These are phyloP conservation scores for Fusarium ambrosium DNA, from an alignment of 2,329 filamentous ascomycete species.

Conservation along the genomic window DNA sequence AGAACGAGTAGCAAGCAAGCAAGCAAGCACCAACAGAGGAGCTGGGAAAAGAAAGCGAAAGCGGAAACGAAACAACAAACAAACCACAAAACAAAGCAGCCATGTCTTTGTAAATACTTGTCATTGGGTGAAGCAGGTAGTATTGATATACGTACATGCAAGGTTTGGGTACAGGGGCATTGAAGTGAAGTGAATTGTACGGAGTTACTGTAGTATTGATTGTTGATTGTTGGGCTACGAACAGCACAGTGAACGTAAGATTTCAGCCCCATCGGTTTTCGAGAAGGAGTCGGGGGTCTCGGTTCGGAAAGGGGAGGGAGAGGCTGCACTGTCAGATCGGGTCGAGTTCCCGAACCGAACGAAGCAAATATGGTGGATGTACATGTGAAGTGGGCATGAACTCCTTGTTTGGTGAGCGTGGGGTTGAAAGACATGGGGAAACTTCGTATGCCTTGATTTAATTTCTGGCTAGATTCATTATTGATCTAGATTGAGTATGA, in stretches of 20 bases:
- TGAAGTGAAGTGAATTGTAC: not conserved
- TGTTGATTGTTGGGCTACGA: not conserved
- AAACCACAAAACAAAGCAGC: not conserved
- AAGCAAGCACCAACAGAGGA: not conserved
- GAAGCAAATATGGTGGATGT: conserved; percentile 1
- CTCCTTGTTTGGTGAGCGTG: not conserved
- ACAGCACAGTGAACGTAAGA: not conserved
- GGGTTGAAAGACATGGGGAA: not conserved
- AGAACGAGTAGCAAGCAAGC: not conserved
- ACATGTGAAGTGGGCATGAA: not conserved
- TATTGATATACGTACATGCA: conserved; percentile 2
- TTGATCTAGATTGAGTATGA: not conserved
- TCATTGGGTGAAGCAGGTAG: not conserved
- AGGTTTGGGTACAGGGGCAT: not conserved
- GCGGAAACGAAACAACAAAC: conserved; percentile 14
- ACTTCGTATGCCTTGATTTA: not conserved
- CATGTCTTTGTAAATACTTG: not conserved
- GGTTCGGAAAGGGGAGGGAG: not conserved
- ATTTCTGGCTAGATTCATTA: not conserved
- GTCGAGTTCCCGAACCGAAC: conserved; percentile 3
- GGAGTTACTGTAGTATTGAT: not conserved
- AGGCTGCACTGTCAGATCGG: not conserved
- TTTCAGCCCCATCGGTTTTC: conserved; percentile 1
- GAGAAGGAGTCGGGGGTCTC: not conserved
- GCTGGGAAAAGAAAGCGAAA: not conserved